These are phyloP conservation scores for Fusarium aywerte DNA, from an alignment of 2,329 filamentous ascomycete species.

Conservation along the genomic window DNA sequence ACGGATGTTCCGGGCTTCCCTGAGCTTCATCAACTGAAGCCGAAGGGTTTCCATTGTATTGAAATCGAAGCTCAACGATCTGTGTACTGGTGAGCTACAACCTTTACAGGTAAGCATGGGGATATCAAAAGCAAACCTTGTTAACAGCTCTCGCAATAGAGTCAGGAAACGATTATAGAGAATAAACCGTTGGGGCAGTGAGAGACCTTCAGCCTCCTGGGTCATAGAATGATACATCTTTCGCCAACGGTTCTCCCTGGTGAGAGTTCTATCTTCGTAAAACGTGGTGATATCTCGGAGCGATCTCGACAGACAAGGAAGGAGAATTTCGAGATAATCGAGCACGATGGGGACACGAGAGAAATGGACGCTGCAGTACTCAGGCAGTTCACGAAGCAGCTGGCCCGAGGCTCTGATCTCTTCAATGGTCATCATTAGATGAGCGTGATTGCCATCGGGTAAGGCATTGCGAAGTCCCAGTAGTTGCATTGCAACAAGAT, in stretches of 20 bases:
- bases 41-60: conserved; percentile 63
- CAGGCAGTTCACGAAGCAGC: conserved; percentile 64
- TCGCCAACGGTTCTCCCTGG: conserved; percentile 64
- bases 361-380: conserved; percentile 63
- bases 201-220: conserved; percentile 62
- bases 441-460: conserved; percentile 56
- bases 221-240: conserved; percentile 68
- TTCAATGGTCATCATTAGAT: conserved; percentile 60
- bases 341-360: conserved; percentile 62
- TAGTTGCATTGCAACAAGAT: conserved; percentile 59
- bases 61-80: conserved; percentile 64
- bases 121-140: conserved; percentile 55
- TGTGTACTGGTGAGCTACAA: conserved; percentile 38
- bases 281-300: conserved; percentile 63
- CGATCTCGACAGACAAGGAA: conserved; percentile 65
- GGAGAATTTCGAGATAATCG: conserved; percentile 65
- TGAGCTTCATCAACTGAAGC: conserved; percentile 61
- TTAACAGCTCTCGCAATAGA: conserved; percentile 61
- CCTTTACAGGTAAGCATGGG: neutral
- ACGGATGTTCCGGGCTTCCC: conserved; percentile 66
- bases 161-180: conserved; percentile 67
- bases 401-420: conserved; percentile 58
- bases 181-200: conserved; percentile 63
- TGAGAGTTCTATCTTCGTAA: conserved; percentile 62
- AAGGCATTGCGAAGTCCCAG: conserved; percentile 61